phyloP scores from a whole-genome alignment of 1,284 basidiomycete species.

The Ceratobasidium sp. region DNA sequence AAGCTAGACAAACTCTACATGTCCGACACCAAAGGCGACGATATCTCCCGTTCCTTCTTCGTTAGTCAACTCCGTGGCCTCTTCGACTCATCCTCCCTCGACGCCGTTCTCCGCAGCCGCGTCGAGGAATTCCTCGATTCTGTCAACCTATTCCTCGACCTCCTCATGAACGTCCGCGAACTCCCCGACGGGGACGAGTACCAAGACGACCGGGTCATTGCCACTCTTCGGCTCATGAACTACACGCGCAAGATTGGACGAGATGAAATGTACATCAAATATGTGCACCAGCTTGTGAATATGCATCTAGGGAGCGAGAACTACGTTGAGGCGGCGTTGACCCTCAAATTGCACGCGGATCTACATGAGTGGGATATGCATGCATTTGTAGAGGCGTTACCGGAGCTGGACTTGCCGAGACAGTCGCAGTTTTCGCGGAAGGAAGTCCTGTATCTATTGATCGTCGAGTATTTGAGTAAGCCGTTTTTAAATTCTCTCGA shows the following conservation, averaged over 20 bases:
- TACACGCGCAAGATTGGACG: slow-evolving; percentile 89
- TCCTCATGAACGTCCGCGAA: slow-evolving; percentile 91
- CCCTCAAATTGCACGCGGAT: slow-evolving; percentile 93
- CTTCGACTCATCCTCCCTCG: slow-evolving; percentile 86
- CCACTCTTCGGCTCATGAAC: slow-evolving; percentile 92
- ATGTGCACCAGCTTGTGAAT: slow-evolving; percentile 93
- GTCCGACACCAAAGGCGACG: slow-evolving; percentile 90
- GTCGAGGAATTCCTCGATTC: slow-evolving; percentile 89
- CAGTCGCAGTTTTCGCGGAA: slow-evolving; percentile 96
- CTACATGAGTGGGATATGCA: slow-evolving; percentile 90
- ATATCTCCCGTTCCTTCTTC: slow-evolving; percentile 93
- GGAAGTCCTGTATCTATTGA: slow-evolving; percentile 88
- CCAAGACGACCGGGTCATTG: slow-evolving; percentile 93
- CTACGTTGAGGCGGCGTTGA: slow-evolving; percentile 92
- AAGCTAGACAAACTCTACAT: slow-evolving; percentile 93
- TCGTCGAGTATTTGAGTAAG: slow-evolving; percentile 87
- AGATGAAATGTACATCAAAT: slow-evolving; percentile 93
- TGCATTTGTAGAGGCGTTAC: slow-evolving; percentile 85
- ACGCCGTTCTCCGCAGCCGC: slow-evolving; percentile 80
- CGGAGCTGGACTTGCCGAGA: slow-evolving; percentile 87
- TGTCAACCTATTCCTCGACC: slow-evolving; percentile 93
- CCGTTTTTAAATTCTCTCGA: neutral
- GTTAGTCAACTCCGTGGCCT: slow-evolving; percentile 90
- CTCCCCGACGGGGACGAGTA: slow-evolving; percentile 95
- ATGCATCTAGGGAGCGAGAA: slow-evolving; percentile 91